Evolutionary conservation across 2,329 filamentous ascomycete genomes (phyloP).

Genomic region (Talaromyces islandicus): DNA sequence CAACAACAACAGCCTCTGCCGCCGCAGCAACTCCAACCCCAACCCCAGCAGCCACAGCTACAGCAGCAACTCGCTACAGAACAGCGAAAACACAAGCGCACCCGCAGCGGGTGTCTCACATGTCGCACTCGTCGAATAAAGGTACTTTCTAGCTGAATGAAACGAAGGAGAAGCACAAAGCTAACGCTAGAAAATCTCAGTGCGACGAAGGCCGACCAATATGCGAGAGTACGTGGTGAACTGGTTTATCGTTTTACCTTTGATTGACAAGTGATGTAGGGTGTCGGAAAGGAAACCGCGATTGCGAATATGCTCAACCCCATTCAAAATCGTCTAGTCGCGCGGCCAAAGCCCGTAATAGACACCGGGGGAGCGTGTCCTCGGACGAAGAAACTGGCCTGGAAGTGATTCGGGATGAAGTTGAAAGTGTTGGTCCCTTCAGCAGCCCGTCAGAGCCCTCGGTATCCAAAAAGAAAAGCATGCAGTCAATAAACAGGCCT

Average conservation of each 20-base stretch:
- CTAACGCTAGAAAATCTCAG: conserved; percentile 38
- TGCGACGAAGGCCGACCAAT: conserved; percentile 85
- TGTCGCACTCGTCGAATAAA: conserved; percentile 85
- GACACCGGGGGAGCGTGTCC: conserved; percentile 43
- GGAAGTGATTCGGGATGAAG: conserved; percentile 40
- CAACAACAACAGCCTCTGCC: conserved; percentile 18
- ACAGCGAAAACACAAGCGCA: conserved; percentile 86
- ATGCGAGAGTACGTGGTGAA: conserved; percentile 62
- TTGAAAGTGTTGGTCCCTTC: conserved; percentile 23
- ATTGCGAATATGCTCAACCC: conserved; percentile 79
- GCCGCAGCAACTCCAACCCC: conserved; percentile 6
- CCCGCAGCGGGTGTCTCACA: conserved; percentile 88
- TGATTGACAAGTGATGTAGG: conserved; percentile 42
- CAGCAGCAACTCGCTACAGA: conserved; percentile 39
- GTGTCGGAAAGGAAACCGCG: conserved; percentile 84
- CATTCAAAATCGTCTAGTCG: conserved; percentile 40
- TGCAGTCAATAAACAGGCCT: conserved; percentile 23
- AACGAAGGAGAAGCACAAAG: background rate
- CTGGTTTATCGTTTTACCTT: background rate
- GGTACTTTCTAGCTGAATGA: conserved; percentile 30
- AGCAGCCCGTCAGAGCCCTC: conserved; percentile 18
- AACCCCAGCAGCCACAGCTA: no score
- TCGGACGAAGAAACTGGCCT: conserved; percentile 45
- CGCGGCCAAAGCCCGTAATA: conserved; percentile 40
- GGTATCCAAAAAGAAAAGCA: conserved; percentile 23